Percentiles rank a stretch among this genome's conserved stretches.
These are phyloP conservation scores for Coniosporium apollinis DNA, from an alignment of 495 filamentous ascomycete species.

Conservation along the genomic window DNA sequence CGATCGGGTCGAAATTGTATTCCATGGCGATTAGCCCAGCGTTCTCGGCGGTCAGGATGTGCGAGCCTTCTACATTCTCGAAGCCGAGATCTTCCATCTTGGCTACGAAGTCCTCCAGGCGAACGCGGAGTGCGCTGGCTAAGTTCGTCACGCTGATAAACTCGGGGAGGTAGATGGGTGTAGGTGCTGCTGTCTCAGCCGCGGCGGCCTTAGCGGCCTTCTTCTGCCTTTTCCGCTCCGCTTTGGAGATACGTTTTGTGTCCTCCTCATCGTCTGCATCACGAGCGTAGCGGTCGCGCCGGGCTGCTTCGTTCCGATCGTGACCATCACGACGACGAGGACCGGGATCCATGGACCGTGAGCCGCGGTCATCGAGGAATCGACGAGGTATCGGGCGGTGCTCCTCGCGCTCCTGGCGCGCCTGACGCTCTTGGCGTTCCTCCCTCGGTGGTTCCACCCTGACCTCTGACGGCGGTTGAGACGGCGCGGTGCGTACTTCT, in stretches of 20 bases:
- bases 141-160: conserved; percentile 79
- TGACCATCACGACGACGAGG: not conserved
- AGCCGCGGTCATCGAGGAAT: not conserved
- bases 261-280: conserved; percentile 10
- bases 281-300: not conserved
- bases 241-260: conserved; percentile 3
- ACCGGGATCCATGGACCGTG: not conserved
- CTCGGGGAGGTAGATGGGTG: conserved; percentile 66
- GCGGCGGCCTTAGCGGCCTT: conserved; percentile 29
- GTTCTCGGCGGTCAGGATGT: conserved; percentile 77
- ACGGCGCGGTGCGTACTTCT: too few species aligned
- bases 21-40: conserved; percentile 83
- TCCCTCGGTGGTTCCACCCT: too few species aligned
- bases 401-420: not conserved
- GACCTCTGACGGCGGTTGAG: too few species aligned
- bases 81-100: conserved; percentile 75
- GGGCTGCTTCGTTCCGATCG: not conserved
- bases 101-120: conserved; percentile 49
- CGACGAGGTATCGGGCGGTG: not conserved
- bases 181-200: conserved; percentile 25
- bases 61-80: conserved; percentile 58
- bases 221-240: conserved; percentile 26
- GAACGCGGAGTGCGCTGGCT: conserved; percentile 57
- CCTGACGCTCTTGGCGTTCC: not conserved
- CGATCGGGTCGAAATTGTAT: conserved; percentile 80